Percentiles rank a stretch among this genome's conserved stretches.
These are phyloP conservation scores for Dendrothele bispora DNA, from an alignment of 768 basidiomycete genomes.

Conservation along the genomic window DNA sequence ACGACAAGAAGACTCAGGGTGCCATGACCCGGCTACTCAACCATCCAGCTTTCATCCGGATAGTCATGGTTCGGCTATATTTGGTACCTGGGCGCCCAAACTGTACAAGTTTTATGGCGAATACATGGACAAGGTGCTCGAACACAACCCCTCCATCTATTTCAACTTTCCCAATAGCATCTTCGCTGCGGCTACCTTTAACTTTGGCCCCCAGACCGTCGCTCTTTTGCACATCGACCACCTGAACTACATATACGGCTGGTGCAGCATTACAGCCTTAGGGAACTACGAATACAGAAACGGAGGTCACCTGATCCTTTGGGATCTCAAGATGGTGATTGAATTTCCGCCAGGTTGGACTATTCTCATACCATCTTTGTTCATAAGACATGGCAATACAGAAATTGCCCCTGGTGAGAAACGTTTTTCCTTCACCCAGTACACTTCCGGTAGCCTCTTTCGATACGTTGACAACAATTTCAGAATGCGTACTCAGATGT, in stretches of 20 bases:
- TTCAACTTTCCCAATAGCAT: slow-evolving; percentile 12
- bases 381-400: no score
- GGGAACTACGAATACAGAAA: slow-evolving; percentile 21
- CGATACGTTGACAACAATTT: no score
- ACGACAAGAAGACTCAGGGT: no score
- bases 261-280: slow-evolving; percentile 25
- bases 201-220: slow-evolving; percentile 17
- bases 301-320: slow-evolving; percentile 28
- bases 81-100: slow-evolving; percentile 21
- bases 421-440: no score
- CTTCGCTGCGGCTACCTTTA: slow-evolving; percentile 20
- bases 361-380: no score
- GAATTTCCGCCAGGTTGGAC: slow-evolving; percentile 24
- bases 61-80: slow-evolving; percentile 10
- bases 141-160: no score
- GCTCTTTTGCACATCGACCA: slow-evolving; percentile 19
- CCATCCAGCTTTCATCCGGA: no score
- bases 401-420: no score
- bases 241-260: slow-evolving; percentile 18
- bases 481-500: no score
- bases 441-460: no score
- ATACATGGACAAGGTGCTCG: no score
- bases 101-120: slow-evolving; percentile 16
- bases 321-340: slow-evolving; percentile 20
- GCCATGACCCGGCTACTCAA: no score